Evolutionary conservation across 805 yeast genomes (phyloP), one percentile per base, ranked within the genome.

Genomic region (Clavispora carvajalis): DNA sequence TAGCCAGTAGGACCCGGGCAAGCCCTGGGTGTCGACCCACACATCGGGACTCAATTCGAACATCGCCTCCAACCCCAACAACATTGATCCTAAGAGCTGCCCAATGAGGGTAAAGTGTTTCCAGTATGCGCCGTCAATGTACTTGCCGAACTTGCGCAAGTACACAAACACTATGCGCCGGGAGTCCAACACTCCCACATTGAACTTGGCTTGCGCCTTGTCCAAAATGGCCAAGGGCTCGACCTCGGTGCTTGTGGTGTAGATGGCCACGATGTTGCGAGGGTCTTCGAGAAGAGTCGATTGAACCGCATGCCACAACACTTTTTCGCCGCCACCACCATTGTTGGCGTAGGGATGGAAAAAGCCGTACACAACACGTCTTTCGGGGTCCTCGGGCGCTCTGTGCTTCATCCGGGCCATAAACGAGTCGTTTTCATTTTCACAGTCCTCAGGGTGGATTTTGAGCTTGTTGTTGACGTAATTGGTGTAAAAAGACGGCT

Each of bases 321-420:
- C 99, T 41, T 91, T 77, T 58, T 93, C 99, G 18, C 99, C 99
- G 22, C 99, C 99, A 15, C 99, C 99, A 34, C 95, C 96, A 29
- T 96, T 95, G 58, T 85, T 86, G 48, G 96, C 89, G 53, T 82
- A 85, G 0, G 99, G 99, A 63, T 93, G 99, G 67, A 93, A 89
- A 55, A 85, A 90, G 5, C 98, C 99, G 57, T 69, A 82, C 9
- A 87, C 60, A 8, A 71, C 49, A 30, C 54, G 59, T 21, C 85
- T 55, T 12, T 49, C 43, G 1, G 64, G 59, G 49, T 72, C 76
- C 2, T 54, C 46, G 2, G 59, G 58, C 38, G 57, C 65, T 28
- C 72, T 53, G 7, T 59, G 56, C 34, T 47, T 50, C 65, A 61
- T 58, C 13, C 44, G 49, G 7, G 49, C 46, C 34, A 59, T 36